A percentile compares a stretch with the other conserved stretches of the same genome.
Conservation (phyloP, 176 grass and related monocot genomes). For the Cenchrus fungigraminus region DNA sequence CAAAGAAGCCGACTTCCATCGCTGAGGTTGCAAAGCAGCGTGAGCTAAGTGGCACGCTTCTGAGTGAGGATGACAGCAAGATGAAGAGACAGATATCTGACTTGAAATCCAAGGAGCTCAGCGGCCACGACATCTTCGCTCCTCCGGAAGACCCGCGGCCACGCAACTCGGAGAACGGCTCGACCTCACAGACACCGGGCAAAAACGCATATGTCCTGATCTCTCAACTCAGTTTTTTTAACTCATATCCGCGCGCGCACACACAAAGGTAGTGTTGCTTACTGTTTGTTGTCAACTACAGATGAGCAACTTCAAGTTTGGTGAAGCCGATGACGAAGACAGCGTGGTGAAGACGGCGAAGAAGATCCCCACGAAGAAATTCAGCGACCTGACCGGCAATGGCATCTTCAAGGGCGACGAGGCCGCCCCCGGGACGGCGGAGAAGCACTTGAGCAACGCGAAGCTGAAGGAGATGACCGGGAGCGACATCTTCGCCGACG, state of each 20-base stretch:
- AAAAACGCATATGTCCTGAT: constrained; percentile 51
- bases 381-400: constrained; percentile 82
- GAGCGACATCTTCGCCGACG: constrained; percentile 86
- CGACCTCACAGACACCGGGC: constrained; percentile 55
- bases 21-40: constrained; percentile 91
- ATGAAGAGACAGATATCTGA: constrained; percentile 75
- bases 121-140: constrained; percentile 83
- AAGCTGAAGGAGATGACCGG: constrained; percentile 95
- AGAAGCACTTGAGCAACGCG: constrained; percentile 79
- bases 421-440: constrained; percentile 35
- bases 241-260: neutral
- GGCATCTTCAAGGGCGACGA: constrained; percentile 77
- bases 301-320: constrained; percentile 72
- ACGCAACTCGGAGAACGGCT: constrained; percentile 44
- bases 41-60: constrained; percentile 77
- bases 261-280: neutral
- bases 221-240: neutral
- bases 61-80: constrained; percentile 66
- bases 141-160: constrained; percentile 65
- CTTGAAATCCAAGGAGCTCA: constrained; percentile 87
- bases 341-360: constrained; percentile 78
- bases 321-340: constrained; percentile 53
- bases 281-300: constrained; percentile 12
- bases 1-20: constrained; percentile 77
- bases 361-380: constrained; percentile 77